phyloP scores from a whole-genome alignment of 257 asterid genomes.

The Prunella vulgaris region DNA sequence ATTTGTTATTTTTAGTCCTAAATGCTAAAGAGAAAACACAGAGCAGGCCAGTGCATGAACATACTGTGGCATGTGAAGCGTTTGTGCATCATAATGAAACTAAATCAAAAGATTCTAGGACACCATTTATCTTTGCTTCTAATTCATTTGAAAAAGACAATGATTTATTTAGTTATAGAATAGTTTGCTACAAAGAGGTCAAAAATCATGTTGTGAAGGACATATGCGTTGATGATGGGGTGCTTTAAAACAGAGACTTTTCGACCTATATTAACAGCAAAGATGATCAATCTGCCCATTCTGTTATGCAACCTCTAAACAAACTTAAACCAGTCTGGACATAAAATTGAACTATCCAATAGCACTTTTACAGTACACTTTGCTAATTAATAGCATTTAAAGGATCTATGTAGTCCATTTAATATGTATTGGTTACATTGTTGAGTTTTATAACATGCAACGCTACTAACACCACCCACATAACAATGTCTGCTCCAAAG shows the following conservation, averaged over 20 bases:
- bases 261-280: slow-evolving; percentile 26
- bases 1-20: slow-evolving; percentile 16
- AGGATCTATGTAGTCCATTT: too few relatives aligned
- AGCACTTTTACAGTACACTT: too few relatives aligned
- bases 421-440: too few relatives aligned
- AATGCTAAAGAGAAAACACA: slow-evolving; percentile 20
- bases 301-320: slow-evolving; percentile 18
- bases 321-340: too few relatives aligned
- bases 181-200: slow-evolving; percentile 47
- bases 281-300: slow-evolving; percentile 25
- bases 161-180: slow-evolving; percentile 26
- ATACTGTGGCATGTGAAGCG: slow-evolving; percentile 21
- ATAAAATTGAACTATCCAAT: too few relatives aligned
- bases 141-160: slow-evolving; percentile 25
- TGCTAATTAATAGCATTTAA: too few relatives aligned
- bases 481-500: too few relatives aligned
- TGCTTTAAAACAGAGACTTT: slow-evolving; percentile 29
- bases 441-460: too few relatives aligned
- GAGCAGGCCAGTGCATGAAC: slow-evolving; percentile 19
- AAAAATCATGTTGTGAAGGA: slow-evolving; percentile 50
- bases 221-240: slow-evolving; percentile 61
- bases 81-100: slow-evolving; percentile 7
- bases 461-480: too few relatives aligned
- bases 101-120: slow-evolving; percentile 22
- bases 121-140: slow-evolving; percentile 18